These are phyloP conservation scores for Nakaseomyces delphensis DNA, from an alignment of 1,139 yeast genomes.

Conservation along the genomic window DNA sequence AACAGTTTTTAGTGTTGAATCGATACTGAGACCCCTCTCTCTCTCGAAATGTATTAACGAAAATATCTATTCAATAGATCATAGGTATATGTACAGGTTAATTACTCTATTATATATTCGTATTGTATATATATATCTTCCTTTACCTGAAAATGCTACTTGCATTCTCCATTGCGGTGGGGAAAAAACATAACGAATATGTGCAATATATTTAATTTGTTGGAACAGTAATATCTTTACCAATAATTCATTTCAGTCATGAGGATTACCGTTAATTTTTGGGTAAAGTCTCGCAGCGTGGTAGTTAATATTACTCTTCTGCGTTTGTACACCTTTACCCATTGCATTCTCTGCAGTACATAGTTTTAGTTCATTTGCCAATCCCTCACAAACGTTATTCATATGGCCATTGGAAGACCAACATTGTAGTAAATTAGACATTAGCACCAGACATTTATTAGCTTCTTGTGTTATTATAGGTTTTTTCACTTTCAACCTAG, in stretches of 20 bases:
- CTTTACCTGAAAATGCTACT: no score
- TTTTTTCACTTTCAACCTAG: conserved; percentile 62
- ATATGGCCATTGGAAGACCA: conserved; percentile 97
- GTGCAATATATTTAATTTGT: conserved; percentile 2
- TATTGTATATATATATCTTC: no score
- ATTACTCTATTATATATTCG: neutral
- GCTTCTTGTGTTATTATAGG: conserved; percentile 49
- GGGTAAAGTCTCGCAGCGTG: conserved; percentile 78
- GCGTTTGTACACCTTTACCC: conserved; percentile 23
- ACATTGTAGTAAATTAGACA: conserved; percentile 82
- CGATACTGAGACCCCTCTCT: no score
- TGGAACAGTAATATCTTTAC: conserved; percentile 2
- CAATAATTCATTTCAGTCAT: no score
- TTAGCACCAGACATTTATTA: conserved; percentile 66
- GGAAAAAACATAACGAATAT: neutral
- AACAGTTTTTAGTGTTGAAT: no score
- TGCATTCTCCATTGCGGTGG: neutral
- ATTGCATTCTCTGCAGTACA: conserved; percentile 34
- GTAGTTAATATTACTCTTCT: conserved; percentile 48
- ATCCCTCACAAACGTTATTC: conserved; percentile 49
- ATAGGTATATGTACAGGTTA: conserved; percentile 4
- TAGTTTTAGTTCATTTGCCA: conserved; percentile 49
- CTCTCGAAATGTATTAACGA: no score
- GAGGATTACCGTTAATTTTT: conserved; percentile 65
- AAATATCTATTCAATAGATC: no score